Base-by-base conservation (phyloP, 768 basidiomycete species). In the Pholiota molesta region DNA sequence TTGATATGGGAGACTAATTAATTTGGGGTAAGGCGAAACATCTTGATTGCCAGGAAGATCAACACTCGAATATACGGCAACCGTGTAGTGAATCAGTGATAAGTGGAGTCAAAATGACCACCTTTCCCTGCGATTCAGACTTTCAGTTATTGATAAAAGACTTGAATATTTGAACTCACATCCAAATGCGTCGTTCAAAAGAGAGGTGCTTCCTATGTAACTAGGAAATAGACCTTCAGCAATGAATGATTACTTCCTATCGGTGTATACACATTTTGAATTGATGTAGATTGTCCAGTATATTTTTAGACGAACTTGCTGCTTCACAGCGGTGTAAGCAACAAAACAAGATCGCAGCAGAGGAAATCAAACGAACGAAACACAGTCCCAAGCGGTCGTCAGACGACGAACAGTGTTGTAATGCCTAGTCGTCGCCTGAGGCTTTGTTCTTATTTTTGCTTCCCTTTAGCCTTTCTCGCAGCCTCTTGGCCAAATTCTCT, bases 401-500 rank as follows among this genome's bases (percentile, higher is more conserved):
- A 45, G 45, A 33, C 31, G 14, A 47, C 31, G 55, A 11, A 31
- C 16, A 52, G 35, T 1, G 16, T 21, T 39, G 14, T 1, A 8
- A 28, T 21, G 33, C 52, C n/a, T 28, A 62, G 21, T 63, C 65
- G 42, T 57, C 62, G 21, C 51, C 63, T 2, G 57, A 55, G 11
- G 57, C 29, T 45, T 73, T 74, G 17, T 61, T 68, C 60, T 73
- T 75, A 62, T 89, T 90, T 73, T 87, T 89, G 70, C 89, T 91
- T 2, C 89, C 89, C 67, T 86, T 88, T 33, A 89, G 89, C 9
- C 89, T 75, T 28, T 89, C 89, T 45, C 89, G 77, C 0, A 88
- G 86, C 14, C 87, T 74, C 63, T 89, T 90, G 8, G 70, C 66
- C 21, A 68, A 72, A 16, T 62, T 68, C 4, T 56, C 54, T 21